Evolutionary conservation across 73 alveolate genomes (phyloP), one percentile per base, ranked within the genome.

Genomic region (Effrenium voratum): DNA sequence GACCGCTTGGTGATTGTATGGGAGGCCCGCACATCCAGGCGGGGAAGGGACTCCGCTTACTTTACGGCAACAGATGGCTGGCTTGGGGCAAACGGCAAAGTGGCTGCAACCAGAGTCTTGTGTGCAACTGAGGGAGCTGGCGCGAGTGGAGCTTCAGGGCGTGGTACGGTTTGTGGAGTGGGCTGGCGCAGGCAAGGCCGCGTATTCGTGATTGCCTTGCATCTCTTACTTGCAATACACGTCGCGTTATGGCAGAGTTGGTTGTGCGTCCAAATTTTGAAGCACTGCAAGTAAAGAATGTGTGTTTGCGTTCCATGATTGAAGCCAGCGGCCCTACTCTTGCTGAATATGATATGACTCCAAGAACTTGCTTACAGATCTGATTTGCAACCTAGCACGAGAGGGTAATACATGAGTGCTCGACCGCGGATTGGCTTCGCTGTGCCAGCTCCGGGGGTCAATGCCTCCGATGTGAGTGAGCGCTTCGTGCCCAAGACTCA

Each of bases 11-110:
- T 91, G 44, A 91, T 91, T 28, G 98, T 91, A 2, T 91, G 98
- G 98, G 98, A 91, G 82, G 98, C 98, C 12, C 90, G 87, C 41
- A 91, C 98, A 49, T 91, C 98, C 38, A 91, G 98, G 98, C 91
- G 2, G 36, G 50, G 22, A 55, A 55, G 68, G 22, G 22, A 55
- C 22, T 15, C 68, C 22, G 68, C 30, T 22, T 22, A 57, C 72
- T 22, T 0, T 57, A 22, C 3, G 28, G 1, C 16, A 57, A 22
- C 76, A 6, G 40, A 12, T 6, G 76, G 15, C 38, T 22, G 40
- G 30, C 76, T 22, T 6, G 76, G 38, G 30, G 30, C 34, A 5
- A 5, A 60, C 19, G 34, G 38, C 40, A 6, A 60, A 6, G 8
- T 22, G 34, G 34, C 19, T 6, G 76, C 40, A 12, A 12, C n/a